Base-by-base conservation (phyloP, 2,329 filamentous ascomycete species). In the Calonectria hawksworthii region DNA sequence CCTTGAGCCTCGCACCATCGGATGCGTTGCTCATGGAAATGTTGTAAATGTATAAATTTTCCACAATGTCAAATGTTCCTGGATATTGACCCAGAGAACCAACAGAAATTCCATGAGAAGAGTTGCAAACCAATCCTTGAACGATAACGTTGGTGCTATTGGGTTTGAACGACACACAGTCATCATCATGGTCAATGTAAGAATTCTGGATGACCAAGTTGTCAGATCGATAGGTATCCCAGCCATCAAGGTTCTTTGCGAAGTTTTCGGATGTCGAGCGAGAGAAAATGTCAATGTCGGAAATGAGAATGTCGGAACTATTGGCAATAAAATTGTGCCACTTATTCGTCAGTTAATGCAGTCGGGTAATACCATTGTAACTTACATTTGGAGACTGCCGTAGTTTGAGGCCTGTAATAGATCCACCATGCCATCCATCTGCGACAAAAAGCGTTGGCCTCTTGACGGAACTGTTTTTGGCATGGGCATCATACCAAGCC, bases 81-180 rank as follows among this genome's bases (percentile, higher is more conserved):
- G 85, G 75, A 79, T 94, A 94, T 82, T 94, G 93, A 36, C 93
- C 93, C 0, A 94, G 86, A 0, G 91, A 93, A 16, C 93, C 93
- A n/a, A 94, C 92, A 16, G 90, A 92, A 78, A 94, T 94, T 38
- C 93, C 93, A 81, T 94, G 93, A 2, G 91, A 93, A 47, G 92
- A 92, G 79, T 92, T 93, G 84, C 93, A 94, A 71, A 86, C 84
- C 8, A 94, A 84, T 72, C 92, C 92, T 81, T 94, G 92, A 8
- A 94, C 90, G 3, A 94, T 83, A 21, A 94, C 90, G 77, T 93
- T 89, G 54, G 92, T 94, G 77, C 89, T 92, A 83, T 94, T 94
- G 26, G 93, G 93, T 84, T 94, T 94, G 88, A 94, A 94, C 1
- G 92, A 92, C 21, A 94, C 92, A 74, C 93, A 94, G 81, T 95